Base-by-base conservation (phyloP, 345 rosid genomes). In the Hypericum androsaemum region DNA sequence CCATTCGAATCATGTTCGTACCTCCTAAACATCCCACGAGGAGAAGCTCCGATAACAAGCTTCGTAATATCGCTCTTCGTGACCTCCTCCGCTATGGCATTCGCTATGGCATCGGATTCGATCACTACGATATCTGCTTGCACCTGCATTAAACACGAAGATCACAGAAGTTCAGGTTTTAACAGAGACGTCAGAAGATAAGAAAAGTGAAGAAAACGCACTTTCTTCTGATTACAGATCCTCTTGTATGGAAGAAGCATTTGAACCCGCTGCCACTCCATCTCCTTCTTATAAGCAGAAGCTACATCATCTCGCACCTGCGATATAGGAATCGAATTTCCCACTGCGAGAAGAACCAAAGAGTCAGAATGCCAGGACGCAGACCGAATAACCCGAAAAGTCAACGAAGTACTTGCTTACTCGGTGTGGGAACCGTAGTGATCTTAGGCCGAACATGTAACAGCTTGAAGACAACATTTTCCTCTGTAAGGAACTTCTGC, bases 21-120 rank as follows among this genome's bases (percentile, higher is more conserved):
- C 97, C 96, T 77, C 11, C 78, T 37, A 61, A 90, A 82, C 57
- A 82, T 70, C 58, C 82, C 70, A 9, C 57, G 62, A 56, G 85
- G 63, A 41, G 89, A 66, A 71, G 83, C 78, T 71, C 98, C 98
- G 13, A 90, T 75, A 17, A 90, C 90, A 8, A 90, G 92, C 77
- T 82, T 84, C 6, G 53, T 64, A 28, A 84, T 72, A 10, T 46
- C 61, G 8, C 57, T 62, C 66, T 64, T 65, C 32, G 77, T 42
- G 35, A 90, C 73, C 75, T 76, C 86, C 63, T 90, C 81, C 0
- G 89, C 94, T 51, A 87, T 67, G 2, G 92, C 84, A 10, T 71
- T 71, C 37, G 71, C 83, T 41, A 84, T 79, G 51, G 84, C 82
- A 52, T 82, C 69, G 5, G 92, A 84, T 64, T 87, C 95, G 55